Percentiles rank a stretch among this genome's conserved stretches.
phyloP scores from a whole-genome alignment of 2,329 filamentous ascomycete genomes.

The Pseudonectria foliicola region DNA sequence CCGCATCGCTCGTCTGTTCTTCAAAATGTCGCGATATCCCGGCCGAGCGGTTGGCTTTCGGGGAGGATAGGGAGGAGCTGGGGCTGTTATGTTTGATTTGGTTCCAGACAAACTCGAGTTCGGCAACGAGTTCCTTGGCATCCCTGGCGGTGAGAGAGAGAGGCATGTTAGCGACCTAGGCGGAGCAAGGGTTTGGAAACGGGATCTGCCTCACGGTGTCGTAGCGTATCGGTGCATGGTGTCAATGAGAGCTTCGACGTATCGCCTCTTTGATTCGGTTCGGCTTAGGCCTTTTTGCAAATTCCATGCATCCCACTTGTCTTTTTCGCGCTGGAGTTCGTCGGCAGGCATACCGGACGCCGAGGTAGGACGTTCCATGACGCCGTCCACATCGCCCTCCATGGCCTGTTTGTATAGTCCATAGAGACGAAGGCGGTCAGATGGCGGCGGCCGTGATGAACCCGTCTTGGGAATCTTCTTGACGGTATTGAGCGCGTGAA shows the following conservation, averaged over 20 bases:
- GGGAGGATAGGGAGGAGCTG: slow-evolving; percentile 52
- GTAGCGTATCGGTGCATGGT: slow-evolving; percentile 96
- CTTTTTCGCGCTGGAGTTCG: slow-evolving; percentile 52
- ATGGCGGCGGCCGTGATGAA: slow-evolving; percentile 76
- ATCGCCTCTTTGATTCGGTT: slow-evolving; percentile 89
- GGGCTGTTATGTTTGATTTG: slow-evolving; percentile 86
- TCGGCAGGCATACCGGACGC: slow-evolving; percentile 41
- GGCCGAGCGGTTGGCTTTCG: slow-evolving; percentile 34
- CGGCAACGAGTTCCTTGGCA: slow-evolving; percentile 77
- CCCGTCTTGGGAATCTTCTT: slow-evolving; percentile 96
- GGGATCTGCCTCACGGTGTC: slow-evolving; percentile 52
- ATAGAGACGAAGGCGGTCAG: slow-evolving; percentile 85
- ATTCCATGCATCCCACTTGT: slow-evolving; percentile 94
- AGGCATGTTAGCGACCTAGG: slow-evolving; percentile 14
- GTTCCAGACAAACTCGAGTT: slow-evolving; percentile 99
- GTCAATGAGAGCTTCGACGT: slow-evolving; percentile 88
- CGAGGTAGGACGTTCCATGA: slow-evolving; percentile 73
- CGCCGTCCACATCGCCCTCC: slow-evolving; percentile 93
- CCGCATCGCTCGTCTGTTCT: slow-evolving; percentile 40
- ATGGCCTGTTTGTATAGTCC: slow-evolving; percentile 98
- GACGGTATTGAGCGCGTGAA: slow-evolving; percentile 96
- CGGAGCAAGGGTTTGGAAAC: background rate
- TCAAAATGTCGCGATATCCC: slow-evolving; percentile 35
- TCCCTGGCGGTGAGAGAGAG: slow-evolving; percentile 43
- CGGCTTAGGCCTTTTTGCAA: slow-evolving; percentile 73